Base-by-base conservation (phyloP, 768 basidiomycete genomes). In the Termitomyces sp. region DNA sequence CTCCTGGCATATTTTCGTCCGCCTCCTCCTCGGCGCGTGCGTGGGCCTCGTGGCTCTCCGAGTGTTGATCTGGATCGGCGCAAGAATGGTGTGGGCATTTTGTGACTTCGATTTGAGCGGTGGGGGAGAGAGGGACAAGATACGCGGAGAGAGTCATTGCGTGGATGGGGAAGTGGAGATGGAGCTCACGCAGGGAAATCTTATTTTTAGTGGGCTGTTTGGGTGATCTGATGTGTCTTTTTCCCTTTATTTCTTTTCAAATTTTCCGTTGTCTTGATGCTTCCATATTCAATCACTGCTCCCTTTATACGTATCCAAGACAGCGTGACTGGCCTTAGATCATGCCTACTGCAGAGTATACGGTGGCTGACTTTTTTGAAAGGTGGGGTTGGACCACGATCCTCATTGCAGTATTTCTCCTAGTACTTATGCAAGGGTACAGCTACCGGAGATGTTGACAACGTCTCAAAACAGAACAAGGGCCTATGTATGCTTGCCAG, bases 91-190 rank as follows among this genome's bases (percentile, higher is more conserved):
- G 2, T 47, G 38, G 37, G 38, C 44, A 1, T 62, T 62, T 47
- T 62, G 60, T 49, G 60, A 59, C n/a, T 48, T 57, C 41, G 60
- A 62, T n/a, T 30, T 62, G 5, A 40, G 12, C 12, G 49, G 24
- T 14, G 41, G 7, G n/a, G n/a, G 22, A 12, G 54, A 41, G 22
- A 10, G 5, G 22, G 38, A 34, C 19, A 51, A 14, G 44, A 51
- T 51, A n/a, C 21, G 19, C 1, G 34, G 44, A 2, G 37, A 54
- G 34, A 14, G 26, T 32, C 32, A 21, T 35, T 1, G n/a, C 38
- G 56, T 38, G 49, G 43, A 37, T 22, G 15, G 24, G 1, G 51
- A 42, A 2, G 19, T 45, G 15, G 40, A 47, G 24, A 32, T 61
- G n/a, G 56, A 53, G 28, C 51, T 61, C 14, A 55, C 53, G 6